Evolutionary conservation across 1,139 yeast species (phyloP), one percentile per base, ranked within the genome.

Genomic region (Blastobotrys apis): DNA sequence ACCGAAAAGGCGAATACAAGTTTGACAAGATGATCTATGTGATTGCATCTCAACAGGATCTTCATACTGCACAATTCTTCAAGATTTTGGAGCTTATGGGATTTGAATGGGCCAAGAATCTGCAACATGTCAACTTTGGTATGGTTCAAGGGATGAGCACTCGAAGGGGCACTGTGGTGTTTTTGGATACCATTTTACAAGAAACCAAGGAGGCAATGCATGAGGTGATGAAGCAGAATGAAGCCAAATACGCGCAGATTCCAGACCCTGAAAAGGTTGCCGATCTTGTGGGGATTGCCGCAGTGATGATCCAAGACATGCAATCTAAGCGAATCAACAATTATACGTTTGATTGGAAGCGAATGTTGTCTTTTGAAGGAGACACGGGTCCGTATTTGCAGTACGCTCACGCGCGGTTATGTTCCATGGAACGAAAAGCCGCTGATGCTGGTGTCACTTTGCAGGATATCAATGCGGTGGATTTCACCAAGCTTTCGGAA

Each of bases 91-190:
- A 92, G 59, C 88, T 86, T 67, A 79, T 92, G 84, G 97, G 88
- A 34, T 81, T 76, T 63, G 84, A 80, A 50, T 94, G 97, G 96
- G 90, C 96, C 38, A 72, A 77, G 54, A 75, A 74, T 47, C 72
- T 92, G 59, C 76, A 75, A 57, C 97, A 88, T 66, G 78, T 94
- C 58, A 92, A 85, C 70, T 94, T 88, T 59, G 99, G 99, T 68
- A 84, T 94, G 94, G 98, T 94, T 45, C 85, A 80, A 63, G 98
- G 99, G 58, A 94, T 94, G 99, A 84, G 95, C 29, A 92, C 98
- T 50, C 83, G 99, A 74, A 86, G 82, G 70, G 99, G 99, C 57
- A 94, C 96, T 33, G 99, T 94, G 53, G 98, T 94, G 12, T 94
- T 94, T 75, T 77, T 94, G 62, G 97, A 92, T 67, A 84, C 81